Conservation (phyloP, 148 eudicot species). For the Fagopyrum tataricum region DNA sequence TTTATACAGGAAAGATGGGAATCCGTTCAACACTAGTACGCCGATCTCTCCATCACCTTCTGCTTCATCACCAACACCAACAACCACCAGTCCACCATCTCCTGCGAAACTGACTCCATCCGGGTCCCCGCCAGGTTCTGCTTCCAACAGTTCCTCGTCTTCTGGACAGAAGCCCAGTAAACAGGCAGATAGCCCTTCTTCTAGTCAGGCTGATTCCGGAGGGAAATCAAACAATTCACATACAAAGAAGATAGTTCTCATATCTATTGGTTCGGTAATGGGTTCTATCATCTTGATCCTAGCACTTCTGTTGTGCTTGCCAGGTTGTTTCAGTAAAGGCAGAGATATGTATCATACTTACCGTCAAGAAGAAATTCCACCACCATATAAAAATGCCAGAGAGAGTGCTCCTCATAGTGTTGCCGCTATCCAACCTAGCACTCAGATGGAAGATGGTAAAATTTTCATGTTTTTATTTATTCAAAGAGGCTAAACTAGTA, state of each 20-base stretch:
- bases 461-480: background rate
- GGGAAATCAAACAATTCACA: slow-evolving; percentile 28
- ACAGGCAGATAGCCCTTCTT: slow-evolving; percentile 52
- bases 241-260: slow-evolving; percentile 57
- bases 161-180: slow-evolving; percentile 40
- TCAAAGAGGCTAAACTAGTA: too few relatives aligned
- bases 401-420: slow-evolving; percentile 27
- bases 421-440: slow-evolving; percentile 24
- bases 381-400: slow-evolving; percentile 52
- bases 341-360: slow-evolving; percentile 33
- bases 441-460: slow-evolving; percentile 52
- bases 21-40: slow-evolving; percentile 51
- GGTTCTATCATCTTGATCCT: slow-evolving; percentile 50
- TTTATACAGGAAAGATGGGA: slow-evolving; percentile 64
- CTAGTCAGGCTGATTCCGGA: slow-evolving; percentile 40
- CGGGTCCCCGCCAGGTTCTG: slow-evolving; percentile 21
- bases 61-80: slow-evolving; percentile 23
- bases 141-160: slow-evolving; percentile 17
- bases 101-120: slow-evolving; percentile 18
- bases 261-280: slow-evolving; percentile 53
- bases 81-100: slow-evolving; percentile 19
- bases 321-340: slow-evolving; percentile 49
- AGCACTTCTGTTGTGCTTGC: slow-evolving; percentile 51
- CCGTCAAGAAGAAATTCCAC: slow-evolving; percentile 61
- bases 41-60: slow-evolving; percentile 19